phyloP scores from a whole-genome alignment of 2,329 filamentous ascomycete species.

The Bertia moriformis region DNA sequence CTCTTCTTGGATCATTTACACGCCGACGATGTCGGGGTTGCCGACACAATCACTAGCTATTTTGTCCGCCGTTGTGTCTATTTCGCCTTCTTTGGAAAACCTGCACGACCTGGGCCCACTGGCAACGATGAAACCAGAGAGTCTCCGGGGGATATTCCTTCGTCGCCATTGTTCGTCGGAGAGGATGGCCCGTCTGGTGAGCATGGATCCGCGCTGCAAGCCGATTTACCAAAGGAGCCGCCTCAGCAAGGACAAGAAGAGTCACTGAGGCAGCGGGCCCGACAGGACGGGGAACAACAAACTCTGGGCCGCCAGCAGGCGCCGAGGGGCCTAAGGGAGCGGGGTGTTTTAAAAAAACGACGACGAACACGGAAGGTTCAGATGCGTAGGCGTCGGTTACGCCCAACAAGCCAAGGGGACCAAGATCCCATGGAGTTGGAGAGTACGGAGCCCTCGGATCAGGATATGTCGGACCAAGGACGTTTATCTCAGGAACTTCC shows the following conservation, averaged over 20 bases:
- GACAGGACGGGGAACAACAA: not conserved
- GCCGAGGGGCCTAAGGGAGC: not conserved
- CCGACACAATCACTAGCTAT: slow-evolving; percentile 7
- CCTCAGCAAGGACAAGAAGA: not conserved
- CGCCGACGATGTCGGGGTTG: slow-evolving; percentile 2
- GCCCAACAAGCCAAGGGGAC: not conserved
- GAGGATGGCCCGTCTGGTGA: not conserved
- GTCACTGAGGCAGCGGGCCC: not conserved
- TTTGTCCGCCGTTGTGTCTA: slow-evolving; percentile 10
- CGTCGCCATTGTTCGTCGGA: not conserved
- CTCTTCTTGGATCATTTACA: slow-evolving; percentile 9
- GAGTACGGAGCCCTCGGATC: not conserved
- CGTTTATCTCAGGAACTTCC: not conserved
- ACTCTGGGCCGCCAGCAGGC: not conserved
- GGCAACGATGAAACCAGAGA: not conserved
- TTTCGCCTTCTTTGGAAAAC: slow-evolving; percentile 9
- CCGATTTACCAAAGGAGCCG: not conserved
- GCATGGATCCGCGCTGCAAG: not conserved
- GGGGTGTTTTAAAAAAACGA: not conserved
- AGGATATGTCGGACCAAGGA: slow-evolving; percentile 1
- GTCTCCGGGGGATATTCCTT: not conserved
- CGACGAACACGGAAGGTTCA: not conserved
- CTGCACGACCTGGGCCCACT: not conserved
- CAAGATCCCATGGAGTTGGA: not conserved
- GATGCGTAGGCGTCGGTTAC: not conserved